phyloP scores from a whole-genome alignment of 306 rosid genomes.

The Lagenaria siceraria region DNA sequence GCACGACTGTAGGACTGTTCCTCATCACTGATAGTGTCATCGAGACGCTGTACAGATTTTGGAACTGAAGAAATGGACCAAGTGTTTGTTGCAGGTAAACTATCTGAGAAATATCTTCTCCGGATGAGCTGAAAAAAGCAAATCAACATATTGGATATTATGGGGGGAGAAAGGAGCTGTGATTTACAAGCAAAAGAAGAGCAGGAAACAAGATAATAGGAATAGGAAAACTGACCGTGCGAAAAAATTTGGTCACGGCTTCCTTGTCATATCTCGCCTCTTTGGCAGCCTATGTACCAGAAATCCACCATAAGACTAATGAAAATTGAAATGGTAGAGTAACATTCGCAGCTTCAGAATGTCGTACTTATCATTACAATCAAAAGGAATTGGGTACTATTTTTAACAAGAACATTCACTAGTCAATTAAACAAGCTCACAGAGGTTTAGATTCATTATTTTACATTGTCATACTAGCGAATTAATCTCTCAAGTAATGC shows the following conservation, averaged over 20 bases:
- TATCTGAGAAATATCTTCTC: slow-evolving; percentile 88
- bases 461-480: neutral
- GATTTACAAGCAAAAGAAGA: neutral
- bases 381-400: neutral
- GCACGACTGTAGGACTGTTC: slow-evolving; percentile 41
- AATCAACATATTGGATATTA: neutral
- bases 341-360: neutral
- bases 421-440: neutral
- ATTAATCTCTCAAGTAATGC: neutral
- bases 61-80: slow-evolving; percentile 64
- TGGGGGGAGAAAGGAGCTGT: neutral
- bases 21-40: slow-evolving; percentile 51
- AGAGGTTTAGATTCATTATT: neutral
- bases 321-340: neutral
- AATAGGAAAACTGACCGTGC: slow-evolving; percentile 43
- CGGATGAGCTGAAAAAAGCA: slow-evolving; percentile 57
- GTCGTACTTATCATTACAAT: neutral
- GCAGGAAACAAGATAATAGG: neutral
- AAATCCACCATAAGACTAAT: neutral
- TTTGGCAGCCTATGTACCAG: slow-evolving; percentile 64
- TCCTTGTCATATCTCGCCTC: slow-evolving; percentile 94
- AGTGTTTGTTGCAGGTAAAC: slow-evolving; percentile 37
- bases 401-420: neutral
- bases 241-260: slow-evolving; percentile 79
- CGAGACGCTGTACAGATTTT: slow-evolving; percentile 51